Evolutionary conservation across 2,329 filamentous ascomycete genomes (phyloP), one percentile per base, ranked within the genome.

Genomic region (Rugonectria rugulosa): DNA sequence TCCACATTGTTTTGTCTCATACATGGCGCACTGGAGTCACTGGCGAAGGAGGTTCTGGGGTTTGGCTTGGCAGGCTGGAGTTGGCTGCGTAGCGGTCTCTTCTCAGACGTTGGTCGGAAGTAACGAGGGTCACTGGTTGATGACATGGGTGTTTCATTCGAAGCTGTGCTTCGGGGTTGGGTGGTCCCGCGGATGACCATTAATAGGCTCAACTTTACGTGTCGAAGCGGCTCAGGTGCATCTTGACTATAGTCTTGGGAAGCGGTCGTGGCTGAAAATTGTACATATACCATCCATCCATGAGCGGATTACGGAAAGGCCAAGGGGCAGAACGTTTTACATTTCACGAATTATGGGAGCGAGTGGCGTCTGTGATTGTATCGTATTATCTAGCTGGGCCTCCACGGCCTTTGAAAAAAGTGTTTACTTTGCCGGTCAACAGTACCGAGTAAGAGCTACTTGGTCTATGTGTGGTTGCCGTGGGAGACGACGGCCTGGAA

Each of bases 231-330:
- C 51, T 50, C 56, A 57, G 42, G 53, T 56, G 50, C 60, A 64
- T 67, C 53, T 60, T 53, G 63, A 54, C 60, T 63, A 53, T 60
- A 37, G 61, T 60, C 51, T 59, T 62, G 63, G 56, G 61, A 56
- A 53, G 57, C 52, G 60, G 61, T 58, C 49, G 65, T 71, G 71
- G 67, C 66, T 66, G 68, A 71, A 73, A 70, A 69, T 65, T 76
- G 74, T 76, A 75, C 70, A 77, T 75, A 75, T 72, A 70, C 69
- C 68, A 71, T 73, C 69, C 68, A 70, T 73, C n/a, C n/a, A n/a
- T n/a, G 72, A 72, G 70, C 59, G 69, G 69, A 67, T 65, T 66
- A 70, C 66, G 69, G 63, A 62, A 64, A 59, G 67, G 54, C 54
- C 57, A 60, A 63, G 68, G 55, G 62, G 63, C 65, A 72, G 70